Base-by-base conservation (phyloP, 208 protist genomes). In the Trypanosoma conorhini region DNA sequence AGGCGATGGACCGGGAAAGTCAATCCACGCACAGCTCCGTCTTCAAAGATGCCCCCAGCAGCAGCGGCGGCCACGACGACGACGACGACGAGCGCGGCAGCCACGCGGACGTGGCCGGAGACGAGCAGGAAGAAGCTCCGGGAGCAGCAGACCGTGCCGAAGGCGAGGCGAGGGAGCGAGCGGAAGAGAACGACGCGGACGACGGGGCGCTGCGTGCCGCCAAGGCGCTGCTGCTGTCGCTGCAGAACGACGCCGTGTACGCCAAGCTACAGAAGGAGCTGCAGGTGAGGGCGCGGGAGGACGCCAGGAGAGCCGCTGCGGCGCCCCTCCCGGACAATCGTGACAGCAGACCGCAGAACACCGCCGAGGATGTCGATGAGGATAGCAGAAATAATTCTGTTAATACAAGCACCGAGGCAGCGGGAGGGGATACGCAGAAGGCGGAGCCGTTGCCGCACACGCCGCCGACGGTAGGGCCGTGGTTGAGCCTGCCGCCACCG, bases 11-110 rank as follows among this genome's bases (percentile, higher is more conserved):
- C 65, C 17, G 21, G 40, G 84, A 89, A 60, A 86, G 81, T 19
- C 65, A 79, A 38, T 85, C 80, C 4, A 89, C 84, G n/a, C 55
- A 62, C 26, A 82, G 78, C 67, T 80, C 72, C 55, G 30, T 86
- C 44, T 76, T 84, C 65, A 57, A 70, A 38, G 67, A 61, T n/a
- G 40, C 48, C 38, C 4, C 40, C 24, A 40, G 48, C 28, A 5
- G 50, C 24, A 40, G 48, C 28, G 15, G 50, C 60, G 40, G 62
- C 30, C 12, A 52, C 51, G 44, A 26, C 22, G 52, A 33, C 52
- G n/a, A 28, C 26, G 28, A 64, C 48, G 22, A 54, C 15, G 50
- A 15, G 57, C 17, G n/a, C n/a, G 12, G 26, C 19, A 59, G 52
- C 30, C 52, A 40, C 50, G 35, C 38, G 54, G n/a, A 59, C 24